Conservation (phyloP, 495 filamentous ascomycete species). For the Penicillium longicatenatum region DNA sequence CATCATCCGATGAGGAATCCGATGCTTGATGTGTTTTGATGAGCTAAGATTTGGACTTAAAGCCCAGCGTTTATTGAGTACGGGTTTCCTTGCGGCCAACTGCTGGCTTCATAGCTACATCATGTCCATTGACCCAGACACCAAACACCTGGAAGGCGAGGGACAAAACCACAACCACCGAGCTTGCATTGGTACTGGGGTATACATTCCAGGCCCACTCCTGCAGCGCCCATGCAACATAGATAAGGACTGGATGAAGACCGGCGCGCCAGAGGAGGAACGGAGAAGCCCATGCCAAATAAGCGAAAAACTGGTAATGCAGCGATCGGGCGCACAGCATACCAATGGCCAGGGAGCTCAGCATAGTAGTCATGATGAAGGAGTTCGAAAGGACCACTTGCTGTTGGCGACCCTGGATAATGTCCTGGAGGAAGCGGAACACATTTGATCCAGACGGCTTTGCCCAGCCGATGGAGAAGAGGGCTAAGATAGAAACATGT, state of each 20-base stretch:
- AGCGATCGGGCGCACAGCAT: slow-evolving; percentile 88
- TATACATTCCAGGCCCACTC: slow-evolving; percentile 98
- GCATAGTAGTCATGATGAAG: slow-evolving; percentile 76
- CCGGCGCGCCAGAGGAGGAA: slow-evolving; percentile 86
- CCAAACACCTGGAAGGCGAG: slow-evolving; percentile 64
- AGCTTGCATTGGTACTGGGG: slow-evolving; percentile 85
- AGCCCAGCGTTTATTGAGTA: slow-evolving; percentile 21
- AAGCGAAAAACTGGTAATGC: slow-evolving; percentile 97
- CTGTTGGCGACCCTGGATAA: slow-evolving; percentile 55
- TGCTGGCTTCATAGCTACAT: slow-evolving; percentile 17
- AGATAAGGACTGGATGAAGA: slow-evolving; percentile 71
- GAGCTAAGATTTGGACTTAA: slow-evolving; percentile 5
- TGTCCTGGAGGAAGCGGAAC: slow-evolving; percentile 50
- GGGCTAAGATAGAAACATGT: slow-evolving; percentile 64
- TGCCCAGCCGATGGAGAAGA: slow-evolving; percentile 64
- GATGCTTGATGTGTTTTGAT: slow-evolving; percentile 31
- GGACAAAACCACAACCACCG: slow-evolving; percentile 70
- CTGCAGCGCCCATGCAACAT: slow-evolving; percentile 75
- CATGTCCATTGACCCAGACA: slow-evolving; percentile 30
- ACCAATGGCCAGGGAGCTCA: slow-evolving; percentile 80
- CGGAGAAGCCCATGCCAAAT: slow-evolving; percentile 88
- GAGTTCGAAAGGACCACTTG: slow-evolving; percentile 63
- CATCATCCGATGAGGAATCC: slow-evolving; percentile 65
- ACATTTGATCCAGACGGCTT: slow-evolving; percentile 50
- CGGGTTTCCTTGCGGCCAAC: slow-evolving; percentile 21